Evolutionary conservation across 106 monocot species (phyloP).

Genomic region (Iris macrosiphon): DNA sequence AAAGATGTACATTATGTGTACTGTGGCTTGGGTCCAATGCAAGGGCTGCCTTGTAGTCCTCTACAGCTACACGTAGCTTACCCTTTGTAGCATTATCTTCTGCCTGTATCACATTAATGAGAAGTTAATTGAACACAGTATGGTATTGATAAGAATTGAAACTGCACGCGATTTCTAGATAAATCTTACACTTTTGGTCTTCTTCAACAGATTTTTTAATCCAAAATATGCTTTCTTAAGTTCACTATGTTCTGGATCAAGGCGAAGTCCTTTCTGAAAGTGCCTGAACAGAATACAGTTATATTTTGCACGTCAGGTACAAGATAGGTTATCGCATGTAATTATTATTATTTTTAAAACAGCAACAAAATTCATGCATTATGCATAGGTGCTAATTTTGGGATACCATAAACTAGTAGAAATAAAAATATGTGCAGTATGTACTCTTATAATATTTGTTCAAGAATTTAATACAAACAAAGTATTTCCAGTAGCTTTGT

Average conservation of each 20-base stretch:
- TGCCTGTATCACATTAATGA: constrained; percentile 37
- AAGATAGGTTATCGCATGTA: too few species aligned
- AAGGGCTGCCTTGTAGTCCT: constrained; percentile 85
- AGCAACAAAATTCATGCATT: too few species aligned
- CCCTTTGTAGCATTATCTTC: constrained; percentile 92
- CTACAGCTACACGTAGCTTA: constrained; percentile 74
- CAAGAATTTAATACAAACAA: too few species aligned
- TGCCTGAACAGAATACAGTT: constrained; percentile 51
- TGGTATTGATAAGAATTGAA: not conserved
- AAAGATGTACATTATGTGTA: constrained; percentile 83
- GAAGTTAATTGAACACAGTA: constrained; percentile 1
- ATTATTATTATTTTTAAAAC: too few species aligned
- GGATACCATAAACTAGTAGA: too few species aligned
- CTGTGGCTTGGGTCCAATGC: constrained; percentile 66
- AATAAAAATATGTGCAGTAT: not conserved
- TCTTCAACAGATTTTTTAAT: constrained; percentile 91
- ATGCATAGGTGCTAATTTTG: too few species aligned
- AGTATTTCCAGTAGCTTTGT: too few species aligned
- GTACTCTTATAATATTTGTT: too few species aligned
- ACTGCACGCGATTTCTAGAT: not conserved
- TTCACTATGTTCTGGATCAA: constrained; percentile 89
- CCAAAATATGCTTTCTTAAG: constrained; percentile 98
- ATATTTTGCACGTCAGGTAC: too few species aligned
- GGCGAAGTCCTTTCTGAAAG: constrained; percentile 85
- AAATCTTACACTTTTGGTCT: constrained; percentile 72